phyloP scores from a whole-genome alignment of 306 rosid genomes.

The Rubus idaeus region DNA sequence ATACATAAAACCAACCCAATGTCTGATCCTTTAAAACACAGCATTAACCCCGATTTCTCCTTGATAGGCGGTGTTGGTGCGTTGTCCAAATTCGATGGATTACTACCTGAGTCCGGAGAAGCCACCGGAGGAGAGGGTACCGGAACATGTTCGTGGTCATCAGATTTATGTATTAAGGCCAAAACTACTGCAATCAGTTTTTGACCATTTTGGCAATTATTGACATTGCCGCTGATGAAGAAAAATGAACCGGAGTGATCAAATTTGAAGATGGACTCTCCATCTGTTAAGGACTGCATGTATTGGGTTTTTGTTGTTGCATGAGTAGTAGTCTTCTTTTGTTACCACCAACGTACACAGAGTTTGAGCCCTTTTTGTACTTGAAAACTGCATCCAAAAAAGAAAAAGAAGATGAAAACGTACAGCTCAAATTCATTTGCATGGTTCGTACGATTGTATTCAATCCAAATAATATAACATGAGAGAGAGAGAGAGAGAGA shows the following conservation, averaged over 20 bases:
- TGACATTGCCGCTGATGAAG: slow-evolving; percentile 50
- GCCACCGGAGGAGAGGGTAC: not conserved
- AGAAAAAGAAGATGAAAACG: not conserved
- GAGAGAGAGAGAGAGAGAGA: not conserved
- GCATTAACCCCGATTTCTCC: not conserved
- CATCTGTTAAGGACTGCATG: slow-evolving; percentile 33
- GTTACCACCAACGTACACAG: slow-evolving; percentile 61
- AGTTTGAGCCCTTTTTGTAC: slow-evolving; percentile 53
- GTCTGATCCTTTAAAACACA: not conserved
- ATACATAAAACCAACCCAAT: slow-evolving; percentile 1
- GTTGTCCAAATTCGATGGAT: not conserved
- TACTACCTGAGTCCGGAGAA: not conserved
- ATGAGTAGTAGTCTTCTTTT: slow-evolving; percentile 53
- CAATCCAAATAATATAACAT: too few relatives aligned
- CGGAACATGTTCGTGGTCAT: not conserved
- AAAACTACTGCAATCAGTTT: slow-evolving; percentile 50
- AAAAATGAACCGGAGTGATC: slow-evolving; percentile 51
- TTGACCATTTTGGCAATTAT: slow-evolving; percentile 52
- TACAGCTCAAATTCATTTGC: not conserved
- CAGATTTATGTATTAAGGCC: slow-evolving; percentile 30
- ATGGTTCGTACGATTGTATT: not conserved
- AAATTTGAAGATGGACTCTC: slow-evolving; percentile 49
- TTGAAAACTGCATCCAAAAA: slow-evolving; percentile 53
- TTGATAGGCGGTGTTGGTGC: not conserved
- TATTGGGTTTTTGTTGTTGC: slow-evolving; percentile 52